phyloP scores from a whole-genome alignment of 495 filamentous ascomycete genomes.

The Penicillium tannophilum region DNA sequence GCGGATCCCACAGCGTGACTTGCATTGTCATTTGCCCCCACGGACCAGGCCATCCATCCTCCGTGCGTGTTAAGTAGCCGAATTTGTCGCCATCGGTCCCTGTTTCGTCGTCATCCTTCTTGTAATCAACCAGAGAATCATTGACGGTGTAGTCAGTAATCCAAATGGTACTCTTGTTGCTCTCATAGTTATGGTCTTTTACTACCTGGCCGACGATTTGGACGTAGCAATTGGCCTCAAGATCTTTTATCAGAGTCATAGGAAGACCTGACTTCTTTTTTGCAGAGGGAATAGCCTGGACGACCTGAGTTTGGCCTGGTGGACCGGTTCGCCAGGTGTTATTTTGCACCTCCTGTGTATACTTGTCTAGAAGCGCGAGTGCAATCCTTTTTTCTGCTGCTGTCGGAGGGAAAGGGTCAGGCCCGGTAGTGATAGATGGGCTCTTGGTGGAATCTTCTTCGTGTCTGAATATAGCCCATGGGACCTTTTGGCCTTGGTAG shows the following conservation, averaged over 20 bases:
- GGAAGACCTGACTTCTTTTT: slow-evolving; percentile 37
- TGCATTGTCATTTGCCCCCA: slow-evolving; percentile 73
- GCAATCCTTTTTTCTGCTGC: slow-evolving; percentile 33
- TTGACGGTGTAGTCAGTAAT: slow-evolving; percentile 87
- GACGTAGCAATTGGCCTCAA: slow-evolving; percentile 57
- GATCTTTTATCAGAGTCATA: slow-evolving; percentile 66
- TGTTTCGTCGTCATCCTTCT: slow-evolving; percentile 36
- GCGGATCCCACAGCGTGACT: slow-evolving; percentile 70
- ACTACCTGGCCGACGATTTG: slow-evolving; percentile 79
- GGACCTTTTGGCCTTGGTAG: slow-evolving; percentile 29
- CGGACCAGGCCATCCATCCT: slow-evolving; percentile 72
- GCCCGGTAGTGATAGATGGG: slow-evolving; percentile 33
- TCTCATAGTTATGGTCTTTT: slow-evolving; percentile 56
- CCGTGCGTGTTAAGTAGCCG: slow-evolving; percentile 40
- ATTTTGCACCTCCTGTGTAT: neutral
- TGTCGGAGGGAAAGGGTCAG: slow-evolving; percentile 30
- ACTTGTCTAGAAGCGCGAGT: slow-evolving; percentile 31
- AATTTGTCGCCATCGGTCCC: slow-evolving; percentile 51
- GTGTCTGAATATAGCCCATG: slow-evolving; percentile 43
- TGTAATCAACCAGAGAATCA: slow-evolving; percentile 57
- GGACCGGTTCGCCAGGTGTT: neutral
- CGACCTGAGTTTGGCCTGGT: slow-evolving; percentile 5
- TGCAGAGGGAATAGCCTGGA: slow-evolving; percentile 17
- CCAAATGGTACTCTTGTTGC: slow-evolving; percentile 62
- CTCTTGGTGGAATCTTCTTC: slow-evolving; percentile 27